Evolutionary conservation across 345 rosid genomes (phyloP).

Genomic region (Abelmoschus esculentus): DNA sequence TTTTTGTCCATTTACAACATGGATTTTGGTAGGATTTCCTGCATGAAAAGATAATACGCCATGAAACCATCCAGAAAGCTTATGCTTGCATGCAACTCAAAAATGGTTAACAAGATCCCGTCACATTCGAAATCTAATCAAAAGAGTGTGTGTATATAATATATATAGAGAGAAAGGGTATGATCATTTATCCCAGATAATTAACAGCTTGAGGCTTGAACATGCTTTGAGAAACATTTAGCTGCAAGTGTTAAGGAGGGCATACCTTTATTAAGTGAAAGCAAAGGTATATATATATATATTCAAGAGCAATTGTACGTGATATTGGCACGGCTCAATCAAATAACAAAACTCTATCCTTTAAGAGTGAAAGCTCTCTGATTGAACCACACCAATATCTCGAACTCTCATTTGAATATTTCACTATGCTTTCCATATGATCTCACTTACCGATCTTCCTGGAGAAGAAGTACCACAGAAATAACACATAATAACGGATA

Average conservation of each 20-base stretch:
- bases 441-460: neutral
- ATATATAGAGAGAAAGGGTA: too few species aligned
- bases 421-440: neutral
- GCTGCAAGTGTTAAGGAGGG: too few species aligned
- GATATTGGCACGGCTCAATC: conserved; percentile 99
- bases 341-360: conserved; percentile 39
- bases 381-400: conserved; percentile 95
- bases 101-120: neutral
- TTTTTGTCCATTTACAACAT: too few species aligned
- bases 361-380: conserved; percentile 34
- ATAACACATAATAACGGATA: neutral
- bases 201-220: too few species aligned
- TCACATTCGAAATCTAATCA: too few species aligned
- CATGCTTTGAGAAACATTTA: too few species aligned
- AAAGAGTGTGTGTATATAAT: too few species aligned
- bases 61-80: neutral
- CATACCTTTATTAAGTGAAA: neutral
- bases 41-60: neutral
- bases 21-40: neutral
- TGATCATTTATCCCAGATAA: too few species aligned
- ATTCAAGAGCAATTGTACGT: too few species aligned
- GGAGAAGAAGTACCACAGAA: neutral
- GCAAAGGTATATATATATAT: too few species aligned
- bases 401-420: conserved; percentile 11
- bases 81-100: neutral